Evolutionary conservation across 2,329 filamentous ascomycete genomes (phyloP).

Genomic region (Ophiostoma perfectum): DNA sequence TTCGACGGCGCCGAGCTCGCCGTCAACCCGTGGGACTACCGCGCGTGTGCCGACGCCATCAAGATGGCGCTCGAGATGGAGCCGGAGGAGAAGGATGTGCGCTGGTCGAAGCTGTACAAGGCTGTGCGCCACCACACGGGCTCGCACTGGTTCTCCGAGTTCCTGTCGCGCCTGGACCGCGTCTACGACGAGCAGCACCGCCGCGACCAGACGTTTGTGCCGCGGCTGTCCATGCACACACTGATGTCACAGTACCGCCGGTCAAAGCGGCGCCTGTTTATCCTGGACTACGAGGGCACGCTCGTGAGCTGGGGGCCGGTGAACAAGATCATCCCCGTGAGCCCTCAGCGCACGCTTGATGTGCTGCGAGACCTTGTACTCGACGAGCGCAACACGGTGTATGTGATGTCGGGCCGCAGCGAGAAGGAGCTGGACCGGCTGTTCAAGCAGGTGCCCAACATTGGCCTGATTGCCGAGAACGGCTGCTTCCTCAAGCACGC

Average conservation of each 20-base stretch:
- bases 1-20: conserved; percentile 75
- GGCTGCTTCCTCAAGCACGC: conserved; percentile 81
- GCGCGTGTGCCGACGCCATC: conserved; percentile 80
- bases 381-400: conserved; percentile 78
- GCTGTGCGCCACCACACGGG: conserved; percentile 78
- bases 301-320: conserved; percentile 81
- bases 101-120: conserved; percentile 69
- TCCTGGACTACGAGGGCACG: conserved; percentile 91
- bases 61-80: conserved; percentile 76
- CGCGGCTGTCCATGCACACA: conserved; percentile 66
- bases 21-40: conserved; percentile 94
- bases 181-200: conserved; percentile 80
- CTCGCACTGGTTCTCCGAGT: conserved; percentile 75
- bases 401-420: conserved; percentile 86
- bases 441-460: conserved; percentile 74
- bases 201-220: conserved; percentile 79
- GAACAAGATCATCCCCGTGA: conserved; percentile 77
- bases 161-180: conserved; percentile 63
- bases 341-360: conserved; percentile 75
- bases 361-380: conserved; percentile 74
- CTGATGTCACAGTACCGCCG: conserved; percentile 62
- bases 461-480: conserved; percentile 91
- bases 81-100: conserved; percentile 63
- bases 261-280: conserved; percentile 68
- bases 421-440: conserved; percentile 83